These are phyloP conservation scores for Dioscorea zingiberensis DNA, from an alignment of 106 monocot species.

Conservation along the genomic window DNA sequence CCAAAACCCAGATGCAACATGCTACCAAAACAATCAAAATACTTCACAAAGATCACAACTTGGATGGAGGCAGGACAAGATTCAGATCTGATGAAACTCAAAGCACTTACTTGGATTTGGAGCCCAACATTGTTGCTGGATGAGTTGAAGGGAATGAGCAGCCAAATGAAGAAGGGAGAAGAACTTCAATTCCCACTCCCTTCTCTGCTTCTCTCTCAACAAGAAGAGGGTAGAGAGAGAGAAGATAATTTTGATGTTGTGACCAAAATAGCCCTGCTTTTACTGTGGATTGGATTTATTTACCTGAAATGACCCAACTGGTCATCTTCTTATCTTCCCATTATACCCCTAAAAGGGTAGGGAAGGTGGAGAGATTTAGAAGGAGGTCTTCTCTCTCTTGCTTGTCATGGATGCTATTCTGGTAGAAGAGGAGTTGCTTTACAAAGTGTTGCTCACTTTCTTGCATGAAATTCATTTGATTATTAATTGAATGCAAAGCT, in stretches of 20 bases:
- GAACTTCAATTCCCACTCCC: neutral
- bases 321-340: too few relatives aligned
- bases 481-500: too few relatives aligned
- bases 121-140: slow-evolving; percentile 16
- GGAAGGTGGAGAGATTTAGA: too few relatives aligned
- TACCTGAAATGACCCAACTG: too few relatives aligned
- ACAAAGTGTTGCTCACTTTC: too few relatives aligned
- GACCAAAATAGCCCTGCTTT: neutral
- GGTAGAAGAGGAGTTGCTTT: too few relatives aligned
- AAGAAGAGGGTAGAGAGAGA: neutral
- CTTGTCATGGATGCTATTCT: too few relatives aligned
- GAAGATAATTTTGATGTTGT: neutral
- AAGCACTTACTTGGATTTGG: slow-evolving; percentile 24
- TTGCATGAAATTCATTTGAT: too few relatives aligned
- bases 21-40: neutral
- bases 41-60: neutral
- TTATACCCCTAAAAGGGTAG: too few relatives aligned
- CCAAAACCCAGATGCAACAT: slow-evolving; percentile 2
- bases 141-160: neutral
- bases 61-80: neutral
- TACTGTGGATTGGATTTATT: neutral
- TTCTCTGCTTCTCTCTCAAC: neutral
- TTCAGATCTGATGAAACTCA: slow-evolving; percentile 2
- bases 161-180: neutral
- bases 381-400: too few relatives aligned